phyloP scores from a whole-genome alignment of 2,329 filamentous ascomycete species.

The Gliomastix tumulicola region DNA sequence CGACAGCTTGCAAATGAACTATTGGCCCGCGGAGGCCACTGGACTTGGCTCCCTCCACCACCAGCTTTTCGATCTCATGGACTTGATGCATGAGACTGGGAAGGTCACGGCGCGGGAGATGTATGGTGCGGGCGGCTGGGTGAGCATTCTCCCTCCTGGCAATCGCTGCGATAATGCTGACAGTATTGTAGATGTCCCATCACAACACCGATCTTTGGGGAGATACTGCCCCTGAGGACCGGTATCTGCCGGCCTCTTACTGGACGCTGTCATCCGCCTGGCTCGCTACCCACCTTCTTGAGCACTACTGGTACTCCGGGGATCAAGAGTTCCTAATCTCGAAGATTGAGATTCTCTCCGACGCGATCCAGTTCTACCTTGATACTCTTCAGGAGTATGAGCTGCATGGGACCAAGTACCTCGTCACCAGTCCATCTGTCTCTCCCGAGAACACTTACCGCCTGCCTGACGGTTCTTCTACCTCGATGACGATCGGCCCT shows the following conservation, averaged over 20 bases:
- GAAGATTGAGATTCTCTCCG: slow-evolving; percentile 7
- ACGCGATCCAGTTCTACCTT: slow-evolving; percentile 2
- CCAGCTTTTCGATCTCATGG: slow-evolving; percentile 7
- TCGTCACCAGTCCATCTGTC: slow-evolving; percentile 15
- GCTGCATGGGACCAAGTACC: slow-evolving; percentile 19
- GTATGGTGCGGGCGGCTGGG: slow-evolving; percentile 23
- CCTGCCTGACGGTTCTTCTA: slow-evolving; percentile 5
- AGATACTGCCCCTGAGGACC: slow-evolving; percentile 12
- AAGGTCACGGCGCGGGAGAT: slow-evolving; percentile 24
- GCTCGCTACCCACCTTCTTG: slow-evolving; percentile 4
- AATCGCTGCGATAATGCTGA: too few species aligned
- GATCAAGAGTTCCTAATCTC: slow-evolving; percentile 18
- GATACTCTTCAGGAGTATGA: slow-evolving; percentile 7
- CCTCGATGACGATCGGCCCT: slow-evolving; percentile 3
- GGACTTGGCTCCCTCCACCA: background rate
- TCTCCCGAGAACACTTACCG: slow-evolving; percentile 16
- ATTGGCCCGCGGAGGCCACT: slow-evolving; percentile 21
- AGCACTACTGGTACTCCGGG: slow-evolving; percentile 1
- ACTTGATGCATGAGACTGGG: slow-evolving; percentile 18
- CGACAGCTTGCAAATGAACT: slow-evolving; percentile 26
- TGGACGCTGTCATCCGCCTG: slow-evolving; percentile 4
- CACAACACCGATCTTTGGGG: slow-evolving; percentile 29
- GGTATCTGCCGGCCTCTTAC: slow-evolving; percentile 3
- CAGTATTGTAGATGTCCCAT: too few species aligned
- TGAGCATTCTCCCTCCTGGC: too few species aligned